Evolutionary conservation across 208 protist genomes (phyloP).

Genomic region (Leishmania martiniquensis): DNA sequence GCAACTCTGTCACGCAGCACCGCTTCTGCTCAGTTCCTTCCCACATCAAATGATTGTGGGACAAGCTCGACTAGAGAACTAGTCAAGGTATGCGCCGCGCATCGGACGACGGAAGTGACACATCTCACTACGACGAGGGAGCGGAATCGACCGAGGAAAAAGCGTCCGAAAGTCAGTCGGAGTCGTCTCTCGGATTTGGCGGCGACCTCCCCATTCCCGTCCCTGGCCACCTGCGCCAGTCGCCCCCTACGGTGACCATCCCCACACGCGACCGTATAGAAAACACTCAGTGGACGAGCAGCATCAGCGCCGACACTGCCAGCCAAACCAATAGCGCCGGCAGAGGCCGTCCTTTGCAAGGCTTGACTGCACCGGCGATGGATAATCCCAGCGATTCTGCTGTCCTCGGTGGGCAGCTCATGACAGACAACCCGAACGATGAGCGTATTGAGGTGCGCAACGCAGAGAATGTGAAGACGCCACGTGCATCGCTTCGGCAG

Average conservation of each 20-base stretch:
- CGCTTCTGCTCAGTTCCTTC: background rate
- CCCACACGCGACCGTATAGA: background rate
- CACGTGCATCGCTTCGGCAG: slow-evolving; percentile 28
- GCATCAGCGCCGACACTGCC: background rate
- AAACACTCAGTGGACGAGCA: background rate
- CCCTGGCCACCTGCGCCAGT: background rate
- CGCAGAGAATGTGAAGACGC: slow-evolving; percentile 61
- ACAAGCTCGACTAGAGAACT: background rate
- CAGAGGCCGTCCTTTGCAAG: slow-evolving; percentile 3
- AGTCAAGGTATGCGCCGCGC: slow-evolving; percentile 15
- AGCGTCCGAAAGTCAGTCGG: slow-evolving; percentile 2
- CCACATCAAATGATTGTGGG: background rate
- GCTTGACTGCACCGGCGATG: slow-evolving; percentile 6
- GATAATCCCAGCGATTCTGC: background rate
- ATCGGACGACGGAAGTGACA: slow-evolving; percentile 22
- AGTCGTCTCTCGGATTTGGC: background rate
- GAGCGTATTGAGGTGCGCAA: slow-evolving; percentile 75
- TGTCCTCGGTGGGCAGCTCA: slow-evolving; percentile 38
- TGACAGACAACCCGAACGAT: slow-evolving; percentile 91
- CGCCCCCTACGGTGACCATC: background rate
- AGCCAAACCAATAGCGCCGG: background rate
- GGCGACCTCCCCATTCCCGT: slow-evolving; percentile 22
- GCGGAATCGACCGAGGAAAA: slow-evolving; percentile 25
- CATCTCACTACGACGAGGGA: slow-evolving; percentile 27
- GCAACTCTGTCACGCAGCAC: background rate